These are phyloP conservation scores for Butyriboletus loyo DNA, from an alignment of 768 basidiomycete genomes.

Conservation along the genomic window DNA sequence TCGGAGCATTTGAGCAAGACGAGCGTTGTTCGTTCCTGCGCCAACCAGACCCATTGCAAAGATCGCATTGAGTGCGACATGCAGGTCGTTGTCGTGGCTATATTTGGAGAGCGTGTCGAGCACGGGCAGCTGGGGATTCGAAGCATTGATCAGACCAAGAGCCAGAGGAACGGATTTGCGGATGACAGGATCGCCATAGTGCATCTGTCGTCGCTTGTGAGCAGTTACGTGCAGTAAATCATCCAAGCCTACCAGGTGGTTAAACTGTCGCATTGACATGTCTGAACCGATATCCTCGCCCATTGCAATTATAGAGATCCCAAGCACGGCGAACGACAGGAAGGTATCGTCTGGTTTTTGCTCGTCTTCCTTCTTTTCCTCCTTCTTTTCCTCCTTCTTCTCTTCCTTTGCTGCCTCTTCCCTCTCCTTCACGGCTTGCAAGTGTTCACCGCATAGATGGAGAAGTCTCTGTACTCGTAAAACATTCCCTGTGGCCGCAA, in stretches of 20 bases:
- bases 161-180: slow-evolving; percentile 93
- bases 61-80: slow-evolving; percentile 94
- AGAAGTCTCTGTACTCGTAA: slow-evolving; percentile 90
- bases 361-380: slow-evolving; percentile 59
- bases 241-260: slow-evolving; percentile 73
- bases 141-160: slow-evolving; percentile 90
- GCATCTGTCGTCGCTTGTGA: slow-evolving; percentile 68
- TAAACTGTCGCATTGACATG: slow-evolving; percentile 97
- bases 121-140: slow-evolving; percentile 91
- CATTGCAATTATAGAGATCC: slow-evolving; percentile 94
- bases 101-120: slow-evolving; percentile 98
- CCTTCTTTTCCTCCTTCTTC: slow-evolving; percentile 52
- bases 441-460: slow-evolving; percentile 91
- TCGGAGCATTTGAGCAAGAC: slow-evolving; percentile 95
- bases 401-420: slow-evolving; percentile 37
- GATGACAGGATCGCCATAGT: slow-evolving; percentile 92
- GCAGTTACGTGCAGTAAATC: background rate
- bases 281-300: slow-evolving; percentile 97
- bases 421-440: slow-evolving; percentile 47
- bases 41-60: slow-evolving; percentile 99
- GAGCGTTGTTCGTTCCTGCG: slow-evolving; percentile 98
- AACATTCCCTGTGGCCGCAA: slow-evolving; percentile 94
- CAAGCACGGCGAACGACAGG: slow-evolving; percentile 91
- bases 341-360: slow-evolving; percentile 68
- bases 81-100: slow-evolving; percentile 97